Conservation (phyloP, 2,329 filamentous ascomycete genomes). For the Penicillium olsonii region DNA sequence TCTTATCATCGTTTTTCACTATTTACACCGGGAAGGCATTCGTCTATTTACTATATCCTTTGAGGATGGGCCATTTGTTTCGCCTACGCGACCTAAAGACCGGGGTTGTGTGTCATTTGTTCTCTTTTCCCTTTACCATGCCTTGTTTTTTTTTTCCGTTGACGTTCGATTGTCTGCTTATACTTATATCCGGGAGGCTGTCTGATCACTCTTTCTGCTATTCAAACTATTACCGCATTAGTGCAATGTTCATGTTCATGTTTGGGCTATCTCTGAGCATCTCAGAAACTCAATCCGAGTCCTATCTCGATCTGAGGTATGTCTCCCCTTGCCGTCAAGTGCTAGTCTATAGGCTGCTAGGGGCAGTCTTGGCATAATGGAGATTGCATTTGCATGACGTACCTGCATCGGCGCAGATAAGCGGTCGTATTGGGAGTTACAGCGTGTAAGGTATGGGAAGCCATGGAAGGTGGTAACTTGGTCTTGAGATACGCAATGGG, state of each 20-base stretch:
- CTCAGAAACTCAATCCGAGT: slow-evolving; percentile 4
- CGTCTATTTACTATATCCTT: slow-evolving; percentile 14
- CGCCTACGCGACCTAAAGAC: slow-evolving; percentile 19
- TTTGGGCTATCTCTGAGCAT: slow-evolving; percentile 11
- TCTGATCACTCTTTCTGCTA: slow-evolving; percentile 37
- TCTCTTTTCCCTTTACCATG: background rate
- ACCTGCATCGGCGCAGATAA: background rate
- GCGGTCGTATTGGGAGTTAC: no score
- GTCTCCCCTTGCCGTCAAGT: no score
- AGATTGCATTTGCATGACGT: slow-evolving; percentile 5
- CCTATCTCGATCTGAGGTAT: no score
- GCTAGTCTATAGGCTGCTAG: background rate
- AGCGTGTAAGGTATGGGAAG: no score
- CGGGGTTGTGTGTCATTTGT: slow-evolving; percentile 25
- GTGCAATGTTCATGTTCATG: slow-evolving; percentile 6
- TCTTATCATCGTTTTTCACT: slow-evolving; percentile 8
- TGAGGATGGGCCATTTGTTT: slow-evolving; percentile 11
- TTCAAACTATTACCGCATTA: slow-evolving; percentile 7
- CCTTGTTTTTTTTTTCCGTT: slow-evolving; percentile 2
- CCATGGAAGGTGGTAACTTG: background rate
- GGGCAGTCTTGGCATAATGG: slow-evolving; percentile 9
- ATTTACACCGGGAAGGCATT: slow-evolving; percentile 23
- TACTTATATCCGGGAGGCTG: slow-evolving; percentile 38
- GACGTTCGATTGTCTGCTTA: slow-evolving; percentile 20
- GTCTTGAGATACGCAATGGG: no score